Evolutionary conservation across 257 asterid species (phyloP), one percentile per base, ranked within the genome.

Genomic region (Gentiana straminea): DNA sequence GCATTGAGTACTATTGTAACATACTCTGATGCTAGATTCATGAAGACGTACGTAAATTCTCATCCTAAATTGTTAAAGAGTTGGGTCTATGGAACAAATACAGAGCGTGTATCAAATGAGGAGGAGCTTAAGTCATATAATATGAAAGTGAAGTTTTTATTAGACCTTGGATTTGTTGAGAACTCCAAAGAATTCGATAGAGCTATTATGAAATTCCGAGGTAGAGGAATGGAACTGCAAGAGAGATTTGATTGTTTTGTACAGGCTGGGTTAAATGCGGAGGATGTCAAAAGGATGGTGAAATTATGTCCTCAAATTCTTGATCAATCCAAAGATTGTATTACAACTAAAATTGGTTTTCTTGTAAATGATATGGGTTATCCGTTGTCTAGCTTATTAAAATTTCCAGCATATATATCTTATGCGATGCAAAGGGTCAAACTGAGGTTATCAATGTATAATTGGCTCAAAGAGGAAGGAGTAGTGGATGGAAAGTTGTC

Each of bases 161-260:
- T 66, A 53, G 77, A 68, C 62, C 54, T 86, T 63, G 94, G 90
- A 34, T 79, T 77, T 63, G 61, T 57, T 41, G 83, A 86, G 79
- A 66, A 81, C 50, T 79, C 95, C 0, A 58, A 51, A 13, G 84
- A 81, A 52, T 71, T 81, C 82, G 74, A 73, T 39, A 73, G 51
- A 75, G 86, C 94, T 55, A 54, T 81, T 45, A 86, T 70, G 62
- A 48, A 2, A 10, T 63, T 73, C 61, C 75, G 86, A 47, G 94
- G 87, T 44, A 81, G 59, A 61, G 95, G 84, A 60, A 54, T 48
- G 64, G 84, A 83, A 46, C 90, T 83, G 60, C 90, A 79, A 55
- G 82, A 81, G 70, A 81, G 95, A 70, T 83, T 77, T 51, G 85
- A 83, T 63, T 77, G 79, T 65, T 67, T 83, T 60, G 75, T 83